Base-by-base conservation (phyloP, 1,284 basidiomycete genomes). In the Cryptococcus sp. region DNA sequence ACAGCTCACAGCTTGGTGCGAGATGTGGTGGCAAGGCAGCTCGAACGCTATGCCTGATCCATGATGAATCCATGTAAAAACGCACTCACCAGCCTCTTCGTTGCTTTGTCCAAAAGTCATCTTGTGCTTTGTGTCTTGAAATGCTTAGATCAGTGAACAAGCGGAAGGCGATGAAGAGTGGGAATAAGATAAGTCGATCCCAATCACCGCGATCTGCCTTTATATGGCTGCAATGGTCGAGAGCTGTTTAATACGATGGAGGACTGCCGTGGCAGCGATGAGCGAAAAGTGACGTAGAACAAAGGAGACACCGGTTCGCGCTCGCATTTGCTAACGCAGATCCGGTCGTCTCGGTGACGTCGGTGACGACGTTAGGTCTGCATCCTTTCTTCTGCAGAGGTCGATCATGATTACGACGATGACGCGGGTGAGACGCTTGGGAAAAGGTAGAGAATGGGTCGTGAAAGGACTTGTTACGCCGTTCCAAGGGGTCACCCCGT, bases 81-180 rank as follows among this genome's bases (percentile, higher is more conserved):
- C n/a, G 1, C 11, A 62, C 53, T 52, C 43, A 58, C 61, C 53
- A 54, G 61, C 61, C 48, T 62, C 61, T 25, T 48, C 50, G 40
- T 62, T 51, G 47, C 46, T 47, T 45, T 62, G 61, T 41, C 57
- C 61, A 20, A 62, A 57, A 39, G 57, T 59, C 61, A 62, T 62
- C 10, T 6, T 45, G n/a, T n/a, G 7, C 19, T 3, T 7, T 42
- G 16, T n/a, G n/a, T n/a, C n/a, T n/a, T n/a, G n/a, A n/a, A n/a
- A n/a, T n/a, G 7, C 19, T 3, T 7, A 3, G 16, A n/a, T 22
- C n/a, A 13, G 16, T 5, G 5, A 22, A 45, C 42, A n/a, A 45
- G 22, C n/a, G 13, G 10, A 22, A 35, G 10, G 22, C 15, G 42
- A 45, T 17, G 41, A n/a, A 8, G 42, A 45, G 42, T 19, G 15